phyloP scores from a whole-genome alignment of 2,329 filamentous ascomycete genomes.

The Akanthomyces uredinophilus region DNA sequence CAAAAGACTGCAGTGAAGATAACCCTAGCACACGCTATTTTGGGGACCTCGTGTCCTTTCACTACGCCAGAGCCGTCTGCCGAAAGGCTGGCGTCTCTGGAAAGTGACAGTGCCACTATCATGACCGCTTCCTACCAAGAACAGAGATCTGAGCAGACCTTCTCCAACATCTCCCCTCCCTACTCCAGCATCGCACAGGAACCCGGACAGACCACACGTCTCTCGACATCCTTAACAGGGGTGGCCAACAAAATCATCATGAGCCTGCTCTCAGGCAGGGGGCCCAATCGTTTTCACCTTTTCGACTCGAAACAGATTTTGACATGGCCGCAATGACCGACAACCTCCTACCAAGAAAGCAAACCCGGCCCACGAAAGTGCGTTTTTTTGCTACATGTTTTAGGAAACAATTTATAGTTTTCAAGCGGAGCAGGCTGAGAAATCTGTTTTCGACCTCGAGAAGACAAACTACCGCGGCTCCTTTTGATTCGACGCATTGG shows the following conservation, averaged over 20 bases:
- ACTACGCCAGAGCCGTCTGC: neutral
- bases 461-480: neutral
- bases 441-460: neutral
- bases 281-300: neutral
- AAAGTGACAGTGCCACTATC: neutral
- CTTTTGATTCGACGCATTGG: neutral
- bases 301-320: neutral
- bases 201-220: neutral
- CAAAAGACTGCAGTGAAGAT: constrained; percentile 14
- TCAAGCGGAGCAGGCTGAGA: constrained; percentile 47
- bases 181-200: constrained; percentile 3
- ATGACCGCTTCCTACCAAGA: constrained; percentile 29
- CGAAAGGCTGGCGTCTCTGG: neutral
- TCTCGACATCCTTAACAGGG: neutral
- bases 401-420: constrained; percentile 39
- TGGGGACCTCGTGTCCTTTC: neutral
- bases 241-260: neutral
- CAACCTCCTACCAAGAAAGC: constrained; percentile 17
- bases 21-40: constrained; percentile 2
- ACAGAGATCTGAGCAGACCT: constrained; percentile 46
- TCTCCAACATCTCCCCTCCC: constrained; percentile 7
- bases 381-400: constrained; percentile 18
- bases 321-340: constrained; percentile 34
- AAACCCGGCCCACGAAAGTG: constrained; percentile 15
- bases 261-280: neutral